These are phyloP conservation scores for Xylaria sp. DNA, from an alignment of 2,329 filamentous ascomycete genomes.

Conservation along the genomic window DNA sequence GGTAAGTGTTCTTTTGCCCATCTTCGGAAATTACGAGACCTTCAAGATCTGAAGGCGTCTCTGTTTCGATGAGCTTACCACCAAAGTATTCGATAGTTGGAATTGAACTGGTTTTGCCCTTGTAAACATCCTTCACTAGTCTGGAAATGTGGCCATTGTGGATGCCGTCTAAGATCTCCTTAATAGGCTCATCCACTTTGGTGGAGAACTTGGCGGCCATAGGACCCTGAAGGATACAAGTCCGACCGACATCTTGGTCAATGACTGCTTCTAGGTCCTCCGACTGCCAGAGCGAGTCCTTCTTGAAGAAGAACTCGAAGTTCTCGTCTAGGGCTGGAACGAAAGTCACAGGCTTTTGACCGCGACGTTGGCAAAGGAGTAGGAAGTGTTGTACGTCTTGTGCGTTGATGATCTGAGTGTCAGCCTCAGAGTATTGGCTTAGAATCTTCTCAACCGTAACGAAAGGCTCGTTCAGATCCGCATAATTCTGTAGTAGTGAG, in stretches of 20 bases:
- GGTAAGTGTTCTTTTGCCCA: constrained; percentile 82
- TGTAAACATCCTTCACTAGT: constrained; percentile 83
- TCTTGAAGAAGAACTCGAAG: constrained; percentile 99
- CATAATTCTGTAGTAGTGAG: constrained; percentile 89
- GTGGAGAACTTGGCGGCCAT: constrained; percentile 92
- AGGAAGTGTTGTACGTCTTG: constrained; percentile 99
- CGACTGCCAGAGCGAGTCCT: constrained; percentile 99
- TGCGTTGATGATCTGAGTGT: constrained; percentile 93
- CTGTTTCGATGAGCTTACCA: constrained; percentile 80
- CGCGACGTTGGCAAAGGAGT: constrained; percentile 87
- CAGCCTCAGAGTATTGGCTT: constrained; percentile 84
- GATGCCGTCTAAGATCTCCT: constrained; percentile 92
- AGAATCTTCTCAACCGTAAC: constrained; percentile 81
- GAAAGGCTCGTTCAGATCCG: constrained; percentile 87
- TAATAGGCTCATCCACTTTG: constrained; percentile 90
- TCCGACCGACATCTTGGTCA: constrained; percentile 93
- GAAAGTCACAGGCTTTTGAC: constrained; percentile 97
- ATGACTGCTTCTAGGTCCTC: constrained; percentile 97
- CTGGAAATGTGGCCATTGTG: constrained; percentile 87
- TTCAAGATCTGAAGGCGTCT: constrained; percentile 81
- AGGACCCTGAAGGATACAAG: constrained; percentile 95
- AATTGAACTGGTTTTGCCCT: constrained; percentile 76
- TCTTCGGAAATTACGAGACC: constrained; percentile 87
- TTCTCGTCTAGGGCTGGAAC: constrained; percentile 95
- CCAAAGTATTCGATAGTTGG: constrained; percentile 96